These are phyloP conservation scores for Bipolaris cookei DNA, from an alignment of 2,329 filamentous ascomycete genomes.

Conservation along the genomic window DNA sequence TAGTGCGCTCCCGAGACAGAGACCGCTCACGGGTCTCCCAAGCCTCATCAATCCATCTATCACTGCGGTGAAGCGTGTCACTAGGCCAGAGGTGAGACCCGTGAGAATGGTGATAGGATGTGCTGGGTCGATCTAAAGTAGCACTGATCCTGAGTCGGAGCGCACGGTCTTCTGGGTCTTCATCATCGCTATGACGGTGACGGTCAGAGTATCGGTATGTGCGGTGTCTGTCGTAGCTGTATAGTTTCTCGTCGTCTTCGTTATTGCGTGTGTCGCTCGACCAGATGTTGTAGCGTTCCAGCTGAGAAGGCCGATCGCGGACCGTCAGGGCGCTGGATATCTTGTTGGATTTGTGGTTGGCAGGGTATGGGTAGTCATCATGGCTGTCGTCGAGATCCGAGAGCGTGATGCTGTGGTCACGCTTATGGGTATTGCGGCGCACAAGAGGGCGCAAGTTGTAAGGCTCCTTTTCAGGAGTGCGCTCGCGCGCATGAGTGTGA, in stretches of 20 bases:
- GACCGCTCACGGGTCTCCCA: conserved; percentile 36
- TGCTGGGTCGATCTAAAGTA: conserved; percentile 27
- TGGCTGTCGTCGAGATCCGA: conserved; percentile 33
- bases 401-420: conserved; percentile 29
- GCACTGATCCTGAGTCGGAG: conserved; percentile 34
- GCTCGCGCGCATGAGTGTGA: conserved; percentile 30
- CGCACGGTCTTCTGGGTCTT: conserved; percentile 27
- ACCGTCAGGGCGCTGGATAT: conserved; percentile 37
- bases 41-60: conserved; percentile 37
- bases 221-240: conserved; percentile 10
- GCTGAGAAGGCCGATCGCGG: conserved; percentile 33
- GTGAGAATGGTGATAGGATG: conserved; percentile 20
- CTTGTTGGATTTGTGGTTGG: conserved; percentile 19
- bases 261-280: conserved; percentile 18
- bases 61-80: conserved; percentile 30
- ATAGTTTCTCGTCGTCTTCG: conserved; percentile 11
- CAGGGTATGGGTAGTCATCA: conserved; percentile 41
- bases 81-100: conserved; percentile 22
- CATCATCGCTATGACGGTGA: conserved; percentile 18
- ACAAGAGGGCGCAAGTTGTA: conserved; percentile 27
- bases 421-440: conserved; percentile 35
- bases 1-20: conserved; percentile 12
- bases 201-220: conserved; percentile 14
- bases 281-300: conserved; percentile 46
- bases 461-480: conserved; percentile 23